Base-by-base conservation (phyloP, 2,329 filamentous ascomycete species). In the Fusarium mundagurra region DNA sequence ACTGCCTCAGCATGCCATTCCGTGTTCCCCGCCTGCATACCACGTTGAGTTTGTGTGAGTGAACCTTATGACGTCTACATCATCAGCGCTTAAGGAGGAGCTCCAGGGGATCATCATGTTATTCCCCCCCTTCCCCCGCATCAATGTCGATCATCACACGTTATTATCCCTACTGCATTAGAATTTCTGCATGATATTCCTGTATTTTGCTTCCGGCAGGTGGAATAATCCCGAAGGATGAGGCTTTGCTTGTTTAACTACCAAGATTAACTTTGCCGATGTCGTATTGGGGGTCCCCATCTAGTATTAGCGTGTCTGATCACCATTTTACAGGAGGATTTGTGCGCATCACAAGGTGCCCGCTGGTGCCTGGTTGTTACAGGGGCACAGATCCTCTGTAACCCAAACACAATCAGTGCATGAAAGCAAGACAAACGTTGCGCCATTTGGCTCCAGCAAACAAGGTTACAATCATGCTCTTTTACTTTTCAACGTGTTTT, bases 21-120 rank as follows among this genome's bases (percentile, higher is more conserved):
- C 31, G 29, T 45, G 27, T 63, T 34, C 33, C 41, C 61, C 61
- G 51, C 51, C 61, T 55, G 33, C 53, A 60, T 63, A 63, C 53
- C 61, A 60, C 57, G 57, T 60, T 38, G 34, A 51, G 20, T 27
- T 38, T 31, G 50, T 53, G 50, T 53, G n/a, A 53, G 50, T 53
- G n/a, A 53, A 27, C 24, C n/a, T 60, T 51, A 66, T 70, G 66
- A 70, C 67, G 66, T 70, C 60, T 60, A 54, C 44, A 53, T 39
- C 24, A 8, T 53, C 51, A 41, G 62, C 64, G 34, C 22, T 16
- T 38, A 18, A 27, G 3, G 16, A 33, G 20, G 36, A 10, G 43
- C 57, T 59, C 8, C 17, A 54, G 34, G 31, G 33, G 27, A 53
- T 44, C 36, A 54, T 65, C 39, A 47, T 44, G 31, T 33, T 47